phyloP scores from a whole-genome alignment of 164 flowering plant genomes.

The Chimonanthus salicifolius region DNA sequence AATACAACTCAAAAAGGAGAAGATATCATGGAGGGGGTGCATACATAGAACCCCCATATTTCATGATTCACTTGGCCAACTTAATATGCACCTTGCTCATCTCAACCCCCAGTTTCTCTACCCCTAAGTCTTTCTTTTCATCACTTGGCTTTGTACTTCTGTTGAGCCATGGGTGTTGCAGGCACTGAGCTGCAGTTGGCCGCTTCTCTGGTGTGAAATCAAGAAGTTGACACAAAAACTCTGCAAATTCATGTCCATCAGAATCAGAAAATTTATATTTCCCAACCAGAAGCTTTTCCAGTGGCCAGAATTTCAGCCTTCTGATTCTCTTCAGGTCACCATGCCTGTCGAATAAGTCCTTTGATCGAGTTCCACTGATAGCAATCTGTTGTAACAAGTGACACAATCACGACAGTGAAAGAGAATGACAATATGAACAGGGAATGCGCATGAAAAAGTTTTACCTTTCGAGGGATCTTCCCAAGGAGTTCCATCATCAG shows the following conservation, averaged over 20 bases:
- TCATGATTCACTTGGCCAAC: constrained; percentile 38
- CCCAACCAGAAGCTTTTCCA: constrained; percentile 60
- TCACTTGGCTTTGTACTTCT: constrained; percentile 19
- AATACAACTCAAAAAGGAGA: constrained; percentile 21
- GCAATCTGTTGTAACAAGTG: constrained; percentile 48
- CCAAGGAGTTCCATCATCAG: constrained; percentile 96
- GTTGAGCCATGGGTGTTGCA: constrained; percentile 82
- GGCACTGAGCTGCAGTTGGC: constrained; percentile 81
- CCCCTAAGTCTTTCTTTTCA: constrained; percentile 23
- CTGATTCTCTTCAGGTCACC: constrained; percentile 90
- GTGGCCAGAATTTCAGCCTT: constrained; percentile 66
- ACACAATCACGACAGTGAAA: background rate
- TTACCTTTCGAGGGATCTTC: constrained; percentile 91
- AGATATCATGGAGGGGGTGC: constrained; percentile 9
- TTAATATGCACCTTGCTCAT: constrained; percentile 54
- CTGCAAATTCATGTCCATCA: constrained; percentile 73
- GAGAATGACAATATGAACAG: background rate
- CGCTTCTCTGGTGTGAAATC: constrained; percentile 92
- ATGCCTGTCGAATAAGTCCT: constrained; percentile 81
- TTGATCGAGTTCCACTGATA: constrained; percentile 64
- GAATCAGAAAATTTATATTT: constrained; percentile 56
- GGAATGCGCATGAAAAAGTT: background rate
- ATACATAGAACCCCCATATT: background rate
- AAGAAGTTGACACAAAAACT: constrained; percentile 67
- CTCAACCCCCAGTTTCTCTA: constrained; percentile 37